Percentiles rank a stretch among this genome's conserved stretches.
Evolutionary conservation across 768 basidiomycete species (phyloP).

Genomic region (Flagelloscypha sp.): DNA sequence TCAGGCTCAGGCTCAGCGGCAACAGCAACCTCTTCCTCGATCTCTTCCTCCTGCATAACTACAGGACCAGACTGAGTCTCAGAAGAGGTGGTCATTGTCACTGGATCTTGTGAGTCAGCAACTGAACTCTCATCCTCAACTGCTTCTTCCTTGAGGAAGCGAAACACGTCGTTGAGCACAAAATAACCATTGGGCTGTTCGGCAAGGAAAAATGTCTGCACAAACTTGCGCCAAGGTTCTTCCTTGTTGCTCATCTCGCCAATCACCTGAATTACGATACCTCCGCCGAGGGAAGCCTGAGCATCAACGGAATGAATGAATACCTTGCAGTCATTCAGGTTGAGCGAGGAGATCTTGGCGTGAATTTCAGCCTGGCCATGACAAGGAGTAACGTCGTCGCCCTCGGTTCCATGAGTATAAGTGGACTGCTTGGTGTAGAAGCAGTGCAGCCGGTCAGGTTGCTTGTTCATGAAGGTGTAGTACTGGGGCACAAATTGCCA

Average conservation of each 20-base stretch:
- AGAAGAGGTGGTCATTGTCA: conserved; percentile 15
- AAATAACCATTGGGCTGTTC: conserved; percentile 99
- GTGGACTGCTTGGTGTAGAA: conserved; percentile 98
- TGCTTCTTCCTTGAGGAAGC: conserved; percentile 94
- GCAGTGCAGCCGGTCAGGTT: conserved; percentile 92
- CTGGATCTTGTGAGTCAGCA: conserved; percentile 23
- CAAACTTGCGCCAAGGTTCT: conserved; percentile 95
- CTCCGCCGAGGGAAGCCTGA: conserved; percentile 88
- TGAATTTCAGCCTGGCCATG: conserved; percentile 98
- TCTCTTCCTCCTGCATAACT: no score
- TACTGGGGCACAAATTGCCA: conserved; percentile 99
- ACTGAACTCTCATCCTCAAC: conserved; percentile 69
- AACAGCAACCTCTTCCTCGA: conserved; percentile 12
- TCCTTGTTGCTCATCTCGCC: conserved; percentile 96
- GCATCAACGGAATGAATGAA: conserved; percentile 99
- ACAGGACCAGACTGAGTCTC: no score
- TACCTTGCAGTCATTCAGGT: conserved; percentile 95
- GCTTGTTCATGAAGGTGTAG: conserved; percentile 98
- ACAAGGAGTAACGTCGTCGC: conserved; percentile 85
- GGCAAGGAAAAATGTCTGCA: conserved; percentile 99
- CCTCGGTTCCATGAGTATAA: conserved; percentile 95
- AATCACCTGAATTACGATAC: conserved; percentile 98
- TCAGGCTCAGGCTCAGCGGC: conserved; percentile 24
- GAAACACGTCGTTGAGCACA: conserved; percentile 99
- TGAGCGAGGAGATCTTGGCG: conserved; percentile 88